Evolutionary conservation across 345 rosid genomes (phyloP), one percentile per base, ranked within the genome.

Genomic region (Acer campestre): DNA sequence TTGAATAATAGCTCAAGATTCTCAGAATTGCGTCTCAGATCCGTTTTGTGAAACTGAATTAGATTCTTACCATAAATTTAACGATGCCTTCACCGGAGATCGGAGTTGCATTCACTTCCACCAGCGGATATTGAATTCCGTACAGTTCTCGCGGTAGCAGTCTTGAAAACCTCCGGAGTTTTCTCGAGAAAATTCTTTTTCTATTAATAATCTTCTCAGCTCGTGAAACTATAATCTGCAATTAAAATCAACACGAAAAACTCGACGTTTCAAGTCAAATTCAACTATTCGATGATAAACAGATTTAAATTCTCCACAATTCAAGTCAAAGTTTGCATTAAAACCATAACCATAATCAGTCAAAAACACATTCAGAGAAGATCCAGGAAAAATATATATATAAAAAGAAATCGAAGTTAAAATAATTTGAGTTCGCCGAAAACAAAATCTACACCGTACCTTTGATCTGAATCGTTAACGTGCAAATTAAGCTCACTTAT

Each of bases 391-490:
- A 11, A 35, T 40, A 44, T 70, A 80, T 71, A 61, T 80, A 53
- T 49, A 75, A 68, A n/a, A 62, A 79, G 7, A 48, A 73, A 55
- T 48, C 46, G 35, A 77, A 31, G 38, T 56, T 9, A 7, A 25
- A 67, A 62, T 22, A 55, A 46, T 61, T 10, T 10, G 44, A 35
- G 20, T 35, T 20, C 29, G 5, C 23, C 2, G 14, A 78, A 68
- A 66, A 62, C 61, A 81, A 44, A 27, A 6, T 13, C 31, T 20
- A 5, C 20, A 10, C 31, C 73, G 48, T 25, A 83, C 87, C 88
- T 84, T 38, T 58, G 89, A 79, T 86, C 89, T 71, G 82, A 84
- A 77, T 66, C 77, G 9, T 80, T 27, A 40, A 62, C 73, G 70
- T 76, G 35, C 61, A 78, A 42, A 44, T 38, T 64, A 42, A 67